Evolutionary conservation across 192 early-diverging fungal species (phyloP).

Genomic region (Dimargaris cristalligena): DNA sequence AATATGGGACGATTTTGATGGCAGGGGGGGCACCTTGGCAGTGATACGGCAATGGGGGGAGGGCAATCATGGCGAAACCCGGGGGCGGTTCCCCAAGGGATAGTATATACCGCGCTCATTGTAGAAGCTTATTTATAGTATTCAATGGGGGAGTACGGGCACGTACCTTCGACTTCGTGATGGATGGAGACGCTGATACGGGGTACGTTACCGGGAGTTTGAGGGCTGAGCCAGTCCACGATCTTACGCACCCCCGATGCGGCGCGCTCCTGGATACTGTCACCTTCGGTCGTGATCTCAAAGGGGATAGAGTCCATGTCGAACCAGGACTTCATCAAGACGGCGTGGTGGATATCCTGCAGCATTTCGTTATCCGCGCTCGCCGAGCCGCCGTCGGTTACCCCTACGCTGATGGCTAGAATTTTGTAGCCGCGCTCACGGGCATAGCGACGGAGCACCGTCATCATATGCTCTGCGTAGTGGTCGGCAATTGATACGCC

Average conservation of each 20-base stretch:
- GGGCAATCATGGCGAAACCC: no score
- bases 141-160: no score
- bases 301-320: constrained; percentile 63
- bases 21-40: no score
- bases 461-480: constrained; percentile 34
- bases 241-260: constrained; percentile 56
- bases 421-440: constrained; percentile 45
- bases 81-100: no score
- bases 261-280: constrained; percentile 46
- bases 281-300: constrained; percentile 42
- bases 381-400: constrained; percentile 25
- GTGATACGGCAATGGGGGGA: no score
- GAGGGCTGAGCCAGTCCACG: constrained; percentile 50
- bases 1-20: no score
- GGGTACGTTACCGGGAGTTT: constrained; percentile 54
- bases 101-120: no score
- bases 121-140: no score
- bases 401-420: constrained; percentile 42
- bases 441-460: constrained; percentile 34
- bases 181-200: constrained; percentile 44
- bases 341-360: constrained; percentile 22
- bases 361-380: constrained; percentile 21
- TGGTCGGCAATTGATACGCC: constrained; percentile 14
- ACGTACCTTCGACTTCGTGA: constrained; percentile 45
- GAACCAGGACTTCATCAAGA: constrained; percentile 44